Conservation (phyloP, 805 yeast genomes). For the Hanseniaspora nectarophila region DNA sequence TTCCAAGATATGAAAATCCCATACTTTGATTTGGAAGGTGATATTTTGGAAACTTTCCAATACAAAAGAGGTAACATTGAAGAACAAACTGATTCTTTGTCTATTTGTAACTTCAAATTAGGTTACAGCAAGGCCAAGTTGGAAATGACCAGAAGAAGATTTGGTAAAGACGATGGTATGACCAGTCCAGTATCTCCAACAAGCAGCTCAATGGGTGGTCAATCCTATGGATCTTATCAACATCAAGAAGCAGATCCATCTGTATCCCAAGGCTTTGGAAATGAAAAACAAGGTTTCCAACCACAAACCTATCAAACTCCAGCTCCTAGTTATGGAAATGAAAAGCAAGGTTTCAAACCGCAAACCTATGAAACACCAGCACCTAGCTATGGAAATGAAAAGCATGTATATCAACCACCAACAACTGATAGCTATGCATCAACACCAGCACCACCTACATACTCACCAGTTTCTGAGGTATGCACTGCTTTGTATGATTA, state of each 20-base stretch:
- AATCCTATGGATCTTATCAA: neutral
- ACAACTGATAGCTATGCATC: neutral
- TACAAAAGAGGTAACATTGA: conserved; percentile 83
- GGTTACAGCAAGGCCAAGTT: conserved; percentile 79
- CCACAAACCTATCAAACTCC: no score
- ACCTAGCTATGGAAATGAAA: conserved; percentile 4
- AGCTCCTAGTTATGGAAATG: no score
- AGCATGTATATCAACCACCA: conserved; percentile 5
- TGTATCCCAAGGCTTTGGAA: conserved; percentile 1
- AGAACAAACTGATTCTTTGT: conserved; percentile 77
- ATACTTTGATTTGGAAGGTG: conserved; percentile 77
- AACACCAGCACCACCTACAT: conserved; percentile 20
- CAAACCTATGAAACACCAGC: no score
- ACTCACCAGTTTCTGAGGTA: conserved; percentile 38
- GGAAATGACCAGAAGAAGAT: conserved; percentile 70
- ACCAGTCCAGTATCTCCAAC: conserved; percentile 21
- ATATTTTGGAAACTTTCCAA: conserved; percentile 66
- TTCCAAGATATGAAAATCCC: conserved; percentile 97
- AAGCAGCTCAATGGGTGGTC: neutral
- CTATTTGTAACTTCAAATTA: conserved; percentile 79
- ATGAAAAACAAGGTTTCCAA: conserved; percentile 8
- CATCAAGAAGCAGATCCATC: neutral
- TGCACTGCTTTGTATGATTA: conserved; percentile 90
- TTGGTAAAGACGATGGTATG: conserved; percentile 37
- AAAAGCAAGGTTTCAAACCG: no score